Evolutionary conservation across 1,284 basidiomycete species (phyloP), one percentile per base, ranked within the genome.

Genomic region (Mrakiaceae sp.): DNA sequence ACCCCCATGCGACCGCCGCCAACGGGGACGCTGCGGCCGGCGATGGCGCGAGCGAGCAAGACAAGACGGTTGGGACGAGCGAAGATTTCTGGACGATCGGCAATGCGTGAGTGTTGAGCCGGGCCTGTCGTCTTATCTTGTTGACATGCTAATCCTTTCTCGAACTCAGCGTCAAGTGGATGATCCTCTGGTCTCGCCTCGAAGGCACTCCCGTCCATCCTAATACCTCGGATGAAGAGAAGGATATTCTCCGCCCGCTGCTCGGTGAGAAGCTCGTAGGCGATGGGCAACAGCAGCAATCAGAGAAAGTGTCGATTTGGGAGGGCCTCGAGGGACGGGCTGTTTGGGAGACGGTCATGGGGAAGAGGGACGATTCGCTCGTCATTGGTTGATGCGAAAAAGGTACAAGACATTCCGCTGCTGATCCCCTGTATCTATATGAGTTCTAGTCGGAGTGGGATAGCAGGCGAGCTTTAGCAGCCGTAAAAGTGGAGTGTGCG

Each of bases 21-120:
- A 27, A 27, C 27, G 27, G 27, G 27, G 27, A 27, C 27, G 40
- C 6, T 11, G 6, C 54, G 40, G 40, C 40, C 8, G 7, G 44
- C 10, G 50, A 44, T 12, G 46, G 44, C 8, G 14, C 27, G 8
- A 52, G n/a, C 52, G 67, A 71, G 5, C 66, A 71, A 12, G 67
- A 62, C 6, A 68, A 72, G 48, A 58, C 63, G 12, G 67, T 67
- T 16, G 70, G 72, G 0, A 71, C 70, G 0, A 69, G 64, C 9
- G 75, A 77, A 61, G 75, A 77, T 65, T 74, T 73, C 67, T 77
- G 72, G 71, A 76, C 74, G 8, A 73, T 77, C 40, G 75, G 75
- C 0, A 77, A 77, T 61, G 71, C 73, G 0, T 27, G 27, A 27
- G 27, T 27, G 27, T 27, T 2, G 27, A 27, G 27, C 27, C 68